Evolutionary conservation across 1,139 yeast genomes (phyloP), one percentile per base, ranked within the genome.

Genomic region (Candida mesenterica): DNA sequence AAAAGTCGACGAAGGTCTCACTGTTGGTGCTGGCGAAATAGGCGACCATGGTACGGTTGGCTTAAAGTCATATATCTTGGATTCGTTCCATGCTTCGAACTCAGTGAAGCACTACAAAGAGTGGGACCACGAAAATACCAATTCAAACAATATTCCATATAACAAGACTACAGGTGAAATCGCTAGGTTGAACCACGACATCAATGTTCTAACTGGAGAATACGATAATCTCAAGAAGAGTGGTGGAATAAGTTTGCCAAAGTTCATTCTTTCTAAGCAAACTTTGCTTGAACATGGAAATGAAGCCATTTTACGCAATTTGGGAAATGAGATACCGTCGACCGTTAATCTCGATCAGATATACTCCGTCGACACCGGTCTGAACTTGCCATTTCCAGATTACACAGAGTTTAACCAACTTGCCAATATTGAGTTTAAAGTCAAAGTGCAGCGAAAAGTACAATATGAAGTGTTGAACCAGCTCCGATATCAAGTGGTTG

Each of bases 381-480:
- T 54, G 3, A 39, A 36, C 4, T 50, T 60, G 27, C 62, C 66
- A 3, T 45, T 53, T 23, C 67, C 71, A 4, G 61, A 61, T 14
- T 58, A 50, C 32, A 52, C 51, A 8, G 51, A 48, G 8, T 62
- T 70, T 43, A 55, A 57, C 22, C 42, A 49, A 28, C 50, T 70
- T 20, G 48, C 68, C 2, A 60, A 65, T 34, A 49, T 61, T 7
- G 76, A 70, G 42, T 62, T 52, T 37, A 46, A 63, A 24, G 46
- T 62, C 30, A 52, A 72, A 23, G 45, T 67, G 32, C 55, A 61
- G 40, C 46, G 55, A 36, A 57, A 64, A 49, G 49, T 68, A 28
- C 61, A 63, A 37, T 59, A 62, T 44, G 75, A 68, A 37, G 50
- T 68, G 3, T 52, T 69, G 37, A 47, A 52, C 8, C 53, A 55